Base-by-base conservation (phyloP, 257 asterid genomes). In the Rhazya stricta region DNA sequence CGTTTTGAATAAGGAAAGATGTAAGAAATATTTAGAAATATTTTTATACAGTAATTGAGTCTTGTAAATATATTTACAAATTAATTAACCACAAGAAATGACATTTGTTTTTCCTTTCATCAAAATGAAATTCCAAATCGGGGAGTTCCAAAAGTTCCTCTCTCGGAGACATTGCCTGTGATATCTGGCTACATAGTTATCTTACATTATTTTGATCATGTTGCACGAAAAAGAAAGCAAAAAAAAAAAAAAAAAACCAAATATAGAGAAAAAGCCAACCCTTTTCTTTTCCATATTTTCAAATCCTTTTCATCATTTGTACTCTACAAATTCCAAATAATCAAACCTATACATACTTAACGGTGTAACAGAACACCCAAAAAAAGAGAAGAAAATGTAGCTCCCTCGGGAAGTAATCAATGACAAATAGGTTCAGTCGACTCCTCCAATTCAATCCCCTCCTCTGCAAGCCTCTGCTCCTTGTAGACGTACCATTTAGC, bases 401-500 rank as follows among this genome's bases (percentile, higher is more conserved):
- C 32, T 41, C 19, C 6, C n/a, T 41, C 4, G 4, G 27, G 25
- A 21, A 23, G 23, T 19, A 30, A 57, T 67, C 60, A 88, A 76
- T 91, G 96, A 72, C 80, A 79, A 32, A 74, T 56, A 6, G 85
- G 83, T 43, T 36, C 91, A 0, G 5, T 25, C 0, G 80, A 66
- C n/a, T 88, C 94, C 75, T 91, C 96, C 88, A 88, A 42, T 85
- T 87, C 89, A 58, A 85, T 82, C 15, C 94, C 96, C 70, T 76
- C 87, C 0, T 85, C 88, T 0, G 88, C 89, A 46, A 91, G 88
- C 83, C 96, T 90, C 80, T 89, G 85, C 80, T 93, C 97, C 92
- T 90, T 93, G 81, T 93, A 93, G 75, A 91, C 96, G 29, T 93
- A 91, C 83, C 87, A 41, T 70, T 84, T 89, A 1, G 97, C 79